A percentile compares a stretch with the other conserved stretches of the same genome.
Conservation (phyloP, 352 stramenopile genomes). For the Peronosclerospora sorghi region DNA sequence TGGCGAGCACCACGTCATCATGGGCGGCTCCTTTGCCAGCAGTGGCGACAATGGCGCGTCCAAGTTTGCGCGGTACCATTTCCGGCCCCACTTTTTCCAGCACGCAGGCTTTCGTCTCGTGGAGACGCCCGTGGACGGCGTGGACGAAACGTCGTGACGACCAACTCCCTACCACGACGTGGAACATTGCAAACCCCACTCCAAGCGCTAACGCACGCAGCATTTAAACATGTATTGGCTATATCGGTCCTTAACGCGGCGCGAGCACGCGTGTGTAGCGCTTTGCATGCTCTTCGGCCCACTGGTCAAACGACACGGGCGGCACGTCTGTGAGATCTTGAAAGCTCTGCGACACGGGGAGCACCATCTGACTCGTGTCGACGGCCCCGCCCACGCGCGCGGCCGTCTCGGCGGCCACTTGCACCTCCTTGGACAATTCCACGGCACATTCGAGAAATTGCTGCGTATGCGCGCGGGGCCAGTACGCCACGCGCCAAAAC, state of each 20-base stretch:
- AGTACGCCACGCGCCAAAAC: constrained; percentile 52
- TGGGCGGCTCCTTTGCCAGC: constrained; percentile 92
- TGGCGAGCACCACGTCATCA: constrained; percentile 93
- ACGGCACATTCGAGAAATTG: constrained; percentile 40
- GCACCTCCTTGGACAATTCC: constrained; percentile 23
- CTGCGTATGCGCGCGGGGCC: constrained; percentile 30
- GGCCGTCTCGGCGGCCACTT: constrained; percentile 13
- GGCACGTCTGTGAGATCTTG: constrained; percentile 44
- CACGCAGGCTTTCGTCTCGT: constrained; percentile 93
- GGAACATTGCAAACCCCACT: no score
- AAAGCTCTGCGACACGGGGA: constrained; percentile 38
- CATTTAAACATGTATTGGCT: background rate
- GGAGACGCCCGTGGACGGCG: constrained; percentile 63
- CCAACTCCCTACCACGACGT: no score
- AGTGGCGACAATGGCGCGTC: constrained; percentile 90
- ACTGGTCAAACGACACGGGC: constrained; percentile 38
- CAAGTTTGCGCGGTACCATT: constrained; percentile 93
- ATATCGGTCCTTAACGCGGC: constrained; percentile 2
- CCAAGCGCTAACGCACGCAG: no score
- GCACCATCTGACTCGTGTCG: constrained; percentile 14
- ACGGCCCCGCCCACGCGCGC: constrained; percentile 7
- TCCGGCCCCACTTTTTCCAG: constrained; percentile 95
- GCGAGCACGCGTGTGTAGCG: constrained; percentile 33
- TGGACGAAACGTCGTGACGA: constrained; percentile 1
- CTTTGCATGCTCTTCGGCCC: constrained; percentile 39